Evolutionary conservation across 306 rosid genomes (phyloP).

Genomic region (Pachyrhizus erosus): DNA sequence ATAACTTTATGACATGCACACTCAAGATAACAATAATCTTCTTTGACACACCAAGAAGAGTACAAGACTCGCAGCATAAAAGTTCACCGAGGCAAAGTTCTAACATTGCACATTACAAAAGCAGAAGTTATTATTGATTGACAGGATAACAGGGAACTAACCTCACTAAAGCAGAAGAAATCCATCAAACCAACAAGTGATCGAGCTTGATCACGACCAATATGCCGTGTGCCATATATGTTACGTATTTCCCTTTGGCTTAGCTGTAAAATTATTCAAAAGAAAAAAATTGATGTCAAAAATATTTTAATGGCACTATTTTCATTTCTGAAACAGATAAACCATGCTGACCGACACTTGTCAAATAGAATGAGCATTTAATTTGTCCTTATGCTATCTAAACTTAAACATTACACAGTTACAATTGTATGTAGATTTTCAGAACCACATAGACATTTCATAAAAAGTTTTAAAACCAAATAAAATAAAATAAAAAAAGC

Average conservation of each 20-base stretch:
- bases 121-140: conserved; percentile 12
- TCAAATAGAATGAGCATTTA: conserved; percentile 9
- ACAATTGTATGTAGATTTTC: conserved; percentile 4
- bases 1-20: conserved; percentile 14
- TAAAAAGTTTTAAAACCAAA: conserved; percentile 12
- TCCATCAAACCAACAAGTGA: conserved; percentile 95
- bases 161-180: conserved; percentile 98
- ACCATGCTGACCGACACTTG: conserved; percentile 10
- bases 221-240: conserved; percentile 82
- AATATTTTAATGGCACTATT: background rate
- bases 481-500: background rate
- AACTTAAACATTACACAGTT: background rate
- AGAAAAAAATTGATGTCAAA: conserved; percentile 20
- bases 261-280: conserved; percentile 57
- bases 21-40: conserved; percentile 31
- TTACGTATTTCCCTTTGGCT: conserved; percentile 64
- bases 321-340: conserved; percentile 8
- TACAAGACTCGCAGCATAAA: conserved; percentile 27
- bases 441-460: background rate
- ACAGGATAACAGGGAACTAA: conserved; percentile 44
- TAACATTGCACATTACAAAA: conserved; percentile 9
- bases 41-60: background rate
- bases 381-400: background rate
- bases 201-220: conserved; percentile 93
- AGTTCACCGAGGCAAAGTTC: conserved; percentile 14